Base-by-base conservation (phyloP, 208 protist species). In the Acanthamoeba sp. region DNA sequence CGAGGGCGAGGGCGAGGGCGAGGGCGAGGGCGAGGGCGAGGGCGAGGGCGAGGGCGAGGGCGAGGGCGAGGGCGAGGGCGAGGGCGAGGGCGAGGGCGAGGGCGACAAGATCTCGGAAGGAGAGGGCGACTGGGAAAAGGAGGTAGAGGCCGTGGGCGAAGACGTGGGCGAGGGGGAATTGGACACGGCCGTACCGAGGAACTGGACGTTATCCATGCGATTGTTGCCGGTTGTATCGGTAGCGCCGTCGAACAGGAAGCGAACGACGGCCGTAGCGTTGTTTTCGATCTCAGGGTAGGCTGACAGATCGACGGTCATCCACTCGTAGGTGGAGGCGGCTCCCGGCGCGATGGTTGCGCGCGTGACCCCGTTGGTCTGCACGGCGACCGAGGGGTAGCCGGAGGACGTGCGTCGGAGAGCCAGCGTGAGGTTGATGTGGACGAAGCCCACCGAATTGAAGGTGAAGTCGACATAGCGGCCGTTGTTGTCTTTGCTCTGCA, bases 181-280 rank as follows among this genome's bases (percentile, higher is more conserved):
- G 6, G 42, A 10, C 42, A 48, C 6, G 42, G 42, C 42, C 42
- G 42, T 48, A 48, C 42, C 42, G 42, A 48, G 42, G 42, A 48
- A 48, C 42, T 48, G 42, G 3, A 48, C 42, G 42, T 48, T 48
- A 10, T 48, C 42, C 42, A 48, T 48, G 42, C 42, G 42, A 10
- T 48, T 48, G 42, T 48, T 48, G 42, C 42, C 42, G 3, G 42
- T 14, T 10, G 10, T 10, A 10, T 48, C 42, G 42, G 42, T 48
- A 99, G 98, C 84, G 97, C 99, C 98, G 36, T 96, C 98, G 24
- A 99, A 99, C 36, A 99, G 96, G 95, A 99, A 99, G 97, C 99
- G 99, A 98, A 99, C 99, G 97, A 99, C 99, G 95, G 99, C 99
- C 40, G 99, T 98, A 91, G 99, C 99, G 55, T 99, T 99, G 97